Base-by-base conservation (phyloP, 73 alveolate genomes). In the Uronychia setigera region DNA sequence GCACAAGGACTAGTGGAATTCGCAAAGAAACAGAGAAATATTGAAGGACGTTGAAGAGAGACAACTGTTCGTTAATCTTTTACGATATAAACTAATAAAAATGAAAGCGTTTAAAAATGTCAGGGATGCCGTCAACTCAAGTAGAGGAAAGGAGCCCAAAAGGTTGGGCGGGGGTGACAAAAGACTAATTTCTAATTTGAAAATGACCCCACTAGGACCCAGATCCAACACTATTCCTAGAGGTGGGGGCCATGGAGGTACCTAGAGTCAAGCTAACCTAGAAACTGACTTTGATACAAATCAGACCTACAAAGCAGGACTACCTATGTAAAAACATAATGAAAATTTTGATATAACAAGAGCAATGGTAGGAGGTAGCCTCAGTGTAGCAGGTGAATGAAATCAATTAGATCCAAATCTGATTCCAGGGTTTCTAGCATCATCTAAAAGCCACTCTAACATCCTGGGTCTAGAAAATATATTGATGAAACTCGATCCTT, bases 141-240 rank as follows among this genome's bases (percentile, higher is more conserved):
- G 67, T 46, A 46, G 67, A 46, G 67, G 67, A 5, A 46, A 46
- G 67, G 67, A 46, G 67, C n/a, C n/a, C n/a, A n/a, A n/a, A n/a
- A n/a, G n/a, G n/a, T 11, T 11, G 67, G 67, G 5, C 5, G n/a
- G 19, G 5, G 67, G 67, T 5, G 67, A 46, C 67, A 46, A 46
- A 46, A 46, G 67, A 46, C 67, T 46, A 46, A 46, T 46, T 46
- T 5, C 67, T 19, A 46, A 46, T 46, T 19, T 46, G 5, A 46
- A 46, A 19, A 19, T 19, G 19, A 19, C 19, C 67, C 67, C 67
- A 11, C 5, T 46, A 11, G 67, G 67, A 19, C 67, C 67, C 5
- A 5, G 67, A 19, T 46, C 67, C 67, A 46, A 19, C 67, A 46
- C 67, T 19, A 5, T 46, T 19, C 67, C 67, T n/a, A n/a, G n/a